These are phyloP conservation scores for Coemansia sp. DNA, from an alignment of 192 early-diverging fungal species.

Conservation along the genomic window DNA sequence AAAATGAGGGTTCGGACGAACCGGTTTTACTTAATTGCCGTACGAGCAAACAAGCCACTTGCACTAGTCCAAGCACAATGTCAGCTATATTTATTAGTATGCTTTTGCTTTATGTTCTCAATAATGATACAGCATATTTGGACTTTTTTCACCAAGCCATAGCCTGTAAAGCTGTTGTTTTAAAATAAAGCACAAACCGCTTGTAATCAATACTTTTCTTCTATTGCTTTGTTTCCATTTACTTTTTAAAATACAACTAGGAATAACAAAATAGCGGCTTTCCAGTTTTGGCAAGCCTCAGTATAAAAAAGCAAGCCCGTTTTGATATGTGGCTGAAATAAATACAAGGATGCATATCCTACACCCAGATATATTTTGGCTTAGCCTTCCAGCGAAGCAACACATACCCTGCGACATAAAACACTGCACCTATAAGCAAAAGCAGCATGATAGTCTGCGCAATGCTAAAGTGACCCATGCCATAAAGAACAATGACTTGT, in stretches of 20 bases:
- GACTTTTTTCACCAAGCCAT: no score
- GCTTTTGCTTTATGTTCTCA: not conserved
- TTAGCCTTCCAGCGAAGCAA: slow-evolving; percentile 49
- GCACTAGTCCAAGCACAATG: no score
- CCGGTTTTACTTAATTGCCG: not conserved
- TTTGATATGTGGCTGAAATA: not conserved
- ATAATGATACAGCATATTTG: no score
- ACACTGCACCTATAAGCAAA: slow-evolving; percentile 20
- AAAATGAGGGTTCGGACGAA: not conserved
- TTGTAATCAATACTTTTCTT: no score
- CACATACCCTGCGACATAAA: slow-evolving; percentile 26
- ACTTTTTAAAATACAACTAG: no score
- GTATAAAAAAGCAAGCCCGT: not conserved
- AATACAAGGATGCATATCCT: not conserved
- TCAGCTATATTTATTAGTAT: not conserved
- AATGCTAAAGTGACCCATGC: slow-evolving; percentile 37
- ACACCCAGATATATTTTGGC: slow-evolving; percentile 46
- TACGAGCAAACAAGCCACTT: no score
- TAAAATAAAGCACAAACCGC: no score
- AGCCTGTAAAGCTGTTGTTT: no score
- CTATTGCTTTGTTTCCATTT: no score
- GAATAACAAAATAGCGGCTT: no score
- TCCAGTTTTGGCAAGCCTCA: no score
- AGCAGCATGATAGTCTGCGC: slow-evolving; percentile 24
- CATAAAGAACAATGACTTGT: slow-evolving; percentile 31